Conservation (phyloP, 345 rosid species). For the Bretschneidera sinensis region DNA sequence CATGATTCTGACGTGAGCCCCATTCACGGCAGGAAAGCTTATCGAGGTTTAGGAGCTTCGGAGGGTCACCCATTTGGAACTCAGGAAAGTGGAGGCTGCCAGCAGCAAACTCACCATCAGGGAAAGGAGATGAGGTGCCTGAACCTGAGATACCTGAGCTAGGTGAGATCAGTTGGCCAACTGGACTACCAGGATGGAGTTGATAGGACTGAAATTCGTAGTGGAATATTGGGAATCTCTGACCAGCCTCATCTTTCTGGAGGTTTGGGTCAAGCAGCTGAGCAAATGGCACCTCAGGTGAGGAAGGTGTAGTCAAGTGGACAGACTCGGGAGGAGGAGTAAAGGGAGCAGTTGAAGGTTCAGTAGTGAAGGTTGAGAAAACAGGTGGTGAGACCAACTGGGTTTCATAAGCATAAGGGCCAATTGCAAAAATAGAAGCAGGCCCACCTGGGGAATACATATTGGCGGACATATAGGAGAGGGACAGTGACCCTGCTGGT, state of each 20-base stretch:
- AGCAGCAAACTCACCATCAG: conserved; percentile 49
- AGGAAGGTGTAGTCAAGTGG: conserved; percentile 86
- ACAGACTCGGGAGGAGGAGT: conserved; percentile 89
- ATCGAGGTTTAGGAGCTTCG: conserved; percentile 60
- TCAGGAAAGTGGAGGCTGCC: conserved; percentile 43
- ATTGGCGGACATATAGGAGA: conserved; percentile 53
- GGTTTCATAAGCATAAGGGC: conserved; percentile 91
- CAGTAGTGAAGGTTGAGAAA: conserved; percentile 84
- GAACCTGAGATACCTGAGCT: conserved; percentile 87
- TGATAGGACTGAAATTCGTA: conserved; percentile 81
- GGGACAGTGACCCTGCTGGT: conserved; percentile 61
- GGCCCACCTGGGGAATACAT: conserved; percentile 71
- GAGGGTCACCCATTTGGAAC: conserved; percentile 56
- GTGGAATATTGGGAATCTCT: conserved; percentile 42
- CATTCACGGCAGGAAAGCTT: conserved; percentile 32
- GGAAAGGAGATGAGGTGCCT: conserved; percentile 89
- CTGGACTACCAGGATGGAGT: conserved; percentile 93
- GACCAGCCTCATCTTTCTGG: conserved; percentile 32
- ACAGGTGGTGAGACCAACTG: conserved; percentile 95
- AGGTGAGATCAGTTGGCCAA: conserved; percentile 84
- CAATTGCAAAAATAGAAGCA: conserved; percentile 81
- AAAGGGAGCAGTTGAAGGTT: conserved; percentile 97
- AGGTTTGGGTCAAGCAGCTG: conserved; percentile 54
- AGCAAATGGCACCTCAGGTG: conserved; percentile 97
- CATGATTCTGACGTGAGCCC: conserved; percentile 33